A percentile compares a stretch with the other conserved stretches of the same genome.
Conservation (phyloP, 495 filamentous ascomycete species). For the Talaromyces adpressus region DNA sequence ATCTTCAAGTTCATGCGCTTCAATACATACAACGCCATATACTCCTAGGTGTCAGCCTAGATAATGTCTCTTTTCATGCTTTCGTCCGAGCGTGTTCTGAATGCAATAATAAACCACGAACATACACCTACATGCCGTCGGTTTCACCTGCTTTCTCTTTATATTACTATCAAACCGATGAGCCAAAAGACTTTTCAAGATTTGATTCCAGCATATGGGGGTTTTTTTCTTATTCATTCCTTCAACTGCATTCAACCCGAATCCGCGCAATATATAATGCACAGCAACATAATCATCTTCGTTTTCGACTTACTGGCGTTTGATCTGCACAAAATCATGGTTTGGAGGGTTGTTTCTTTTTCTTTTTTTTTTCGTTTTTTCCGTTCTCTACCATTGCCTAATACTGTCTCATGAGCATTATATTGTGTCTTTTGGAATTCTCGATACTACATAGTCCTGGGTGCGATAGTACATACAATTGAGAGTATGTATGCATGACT, state of each 20-base stretch:
- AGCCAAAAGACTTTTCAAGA: background rate
- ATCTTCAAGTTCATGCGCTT: background rate
- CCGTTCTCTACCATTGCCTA: background rate
- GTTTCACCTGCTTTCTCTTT: background rate
- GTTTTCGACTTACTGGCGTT: background rate
- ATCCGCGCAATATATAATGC: background rate
- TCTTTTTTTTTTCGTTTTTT: background rate
- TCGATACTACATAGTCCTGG: background rate
- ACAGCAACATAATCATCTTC: background rate
- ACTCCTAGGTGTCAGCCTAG: background rate
- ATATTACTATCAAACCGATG: background rate
- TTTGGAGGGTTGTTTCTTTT: background rate
- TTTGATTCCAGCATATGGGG: background rate
- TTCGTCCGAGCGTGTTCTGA: background rate
- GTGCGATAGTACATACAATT: background rate
- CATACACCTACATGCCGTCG: background rate
- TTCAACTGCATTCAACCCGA: background rate
- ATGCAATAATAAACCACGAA: background rate
- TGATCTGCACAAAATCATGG: background rate
- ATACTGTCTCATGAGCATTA: slow-evolving; percentile 1
- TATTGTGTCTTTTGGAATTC: background rate
- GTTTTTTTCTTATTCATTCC: background rate
- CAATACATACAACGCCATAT: background rate
- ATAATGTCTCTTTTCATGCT: background rate
- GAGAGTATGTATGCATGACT: background rate